Evolutionary conservation across 169 alveolate species (phyloP), one percentile per base, ranked within the genome.

Genomic region (Plasmodium malariae): DNA sequence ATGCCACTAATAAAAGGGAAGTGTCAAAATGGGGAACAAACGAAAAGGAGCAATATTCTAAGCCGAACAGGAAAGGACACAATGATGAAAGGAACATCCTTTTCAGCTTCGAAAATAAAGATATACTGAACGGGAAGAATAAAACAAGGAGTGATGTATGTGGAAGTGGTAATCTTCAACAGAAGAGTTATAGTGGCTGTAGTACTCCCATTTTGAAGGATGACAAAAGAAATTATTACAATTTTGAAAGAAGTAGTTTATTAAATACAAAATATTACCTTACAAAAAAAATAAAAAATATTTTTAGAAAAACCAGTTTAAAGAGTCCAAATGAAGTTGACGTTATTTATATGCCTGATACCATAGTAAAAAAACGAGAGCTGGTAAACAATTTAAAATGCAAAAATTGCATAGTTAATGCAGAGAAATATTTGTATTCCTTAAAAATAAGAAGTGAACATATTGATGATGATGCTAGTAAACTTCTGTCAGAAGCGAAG

Each of bases 251-350:
- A 1, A 6, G 62, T 21, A 3, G 24, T 57, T 19, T 65, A 9
- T 30, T 83, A 14, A 65, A 83, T 45, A 34, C 45, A 26, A 83
- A 83, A 59, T 83, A 83, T 28, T 70, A 55, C 21, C 55, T 83
- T 21, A 83, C 43, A 70, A 83, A 83, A 71, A 83, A 83, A 60
- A 83, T 83, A 67, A 83, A 83, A 59, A 59, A 51, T 3, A 48
- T 67, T 40, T 67, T 67, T 7, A 70, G 60, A 17, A 83, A 60
- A 68, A 83, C 32, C 37, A 36, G 37, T 4, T 12, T 14, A 19
- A 54, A 32, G 4, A 30, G 17, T 12, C 3, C 9, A 4, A 36
- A 60, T 7, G 49, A 65, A 21, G n/a, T 83, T 32, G 83, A 67
- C 21, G 83, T 83, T 28, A 65, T 83, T 2, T 40, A 36, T 12